Evolutionary conservation across 768 basidiomycete species (phyloP), one percentile per base, ranked within the genome.

Genomic region (Lentinula aciculospora): DNA sequence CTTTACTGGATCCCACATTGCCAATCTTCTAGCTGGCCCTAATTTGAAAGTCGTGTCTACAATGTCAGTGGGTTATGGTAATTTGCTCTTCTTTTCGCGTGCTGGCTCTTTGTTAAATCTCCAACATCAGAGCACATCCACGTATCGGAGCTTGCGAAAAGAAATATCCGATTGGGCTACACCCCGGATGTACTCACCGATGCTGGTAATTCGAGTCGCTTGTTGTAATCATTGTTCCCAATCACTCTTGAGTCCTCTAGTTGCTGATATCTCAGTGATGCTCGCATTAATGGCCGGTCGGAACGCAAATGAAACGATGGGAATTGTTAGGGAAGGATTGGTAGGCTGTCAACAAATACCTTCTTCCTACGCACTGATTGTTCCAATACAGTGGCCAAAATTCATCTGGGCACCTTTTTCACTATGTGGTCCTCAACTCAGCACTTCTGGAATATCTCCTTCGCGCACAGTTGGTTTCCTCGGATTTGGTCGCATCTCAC

Each of bases 131-230:
- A 99, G 55, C 97, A 98, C 61, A 78, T 93, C 37, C 82, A 89
- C 60, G 72, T 89, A 0, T 68, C 74, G 21, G 83, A 81, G 29
- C 70, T 87, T 6, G 77, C 83, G 10, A 73, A 79, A 62, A 80
- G 85, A 15, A 76, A 79, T 1, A 79, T 98, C 58, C 80, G 78
- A 46, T 69, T 98, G 5, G 97, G 97, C 6, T 92, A 93, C 69
- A 98, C 95, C 0, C 97, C 96, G 0, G 93, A 95, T 57, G 89
- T 98, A 4, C 79, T 99, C 15, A 95, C 89, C 4, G 92, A 94
- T 65, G 93, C 96, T 62, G 93, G 93, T 85, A 65, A 53, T n/a
- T n/a, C n/a, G n/a, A n/a, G n/a, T n/a, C n/a, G n/a, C n/a, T n/a
- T n/a, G n/a, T n/a, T n/a, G n/a, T n/a, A n/a, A n/a, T n/a, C n/a